Evolutionary conservation across 2,329 filamentous ascomycete genomes (phyloP).

Genomic region (Fusarium pininemorale): DNA sequence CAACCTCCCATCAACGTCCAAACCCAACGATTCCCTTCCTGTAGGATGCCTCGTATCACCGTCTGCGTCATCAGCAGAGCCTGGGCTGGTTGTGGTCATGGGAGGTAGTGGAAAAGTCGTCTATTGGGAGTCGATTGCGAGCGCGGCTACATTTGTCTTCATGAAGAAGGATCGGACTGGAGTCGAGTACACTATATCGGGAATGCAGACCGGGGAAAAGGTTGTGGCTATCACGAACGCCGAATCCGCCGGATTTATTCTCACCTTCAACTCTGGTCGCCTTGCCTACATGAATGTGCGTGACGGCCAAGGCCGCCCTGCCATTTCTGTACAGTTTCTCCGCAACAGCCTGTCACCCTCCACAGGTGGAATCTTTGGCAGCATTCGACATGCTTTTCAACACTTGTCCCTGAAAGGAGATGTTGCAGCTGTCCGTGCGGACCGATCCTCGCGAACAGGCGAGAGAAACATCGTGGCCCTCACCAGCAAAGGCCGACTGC

Average conservation of each 20-base stretch:
- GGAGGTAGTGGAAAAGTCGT: slow-evolving; percentile 84
- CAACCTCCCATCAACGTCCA: slow-evolving; percentile 77
- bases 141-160: slow-evolving; percentile 83
- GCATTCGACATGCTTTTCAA: slow-evolving; percentile 79
- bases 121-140: slow-evolving; percentile 96
- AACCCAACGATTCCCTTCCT: slow-evolving; percentile 76
- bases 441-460: slow-evolving; percentile 75
- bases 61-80: slow-evolving; percentile 79
- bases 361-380: slow-evolving; percentile 78
- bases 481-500: slow-evolving; percentile 79
- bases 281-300: slow-evolving; percentile 86
- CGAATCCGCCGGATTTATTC: slow-evolving; percentile 85
- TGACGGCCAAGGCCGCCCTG: slow-evolving; percentile 86
- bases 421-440: slow-evolving; percentile 81
- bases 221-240: slow-evolving; percentile 82
- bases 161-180: slow-evolving; percentile 84
- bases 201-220: slow-evolving; percentile 80
- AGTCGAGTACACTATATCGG: slow-evolving; percentile 77
- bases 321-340: slow-evolving; percentile 81
- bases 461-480: slow-evolving; percentile 86
- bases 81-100: slow-evolving; percentile 87
- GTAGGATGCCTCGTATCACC: slow-evolving; percentile 84
- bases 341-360: slow-evolving; percentile 66
- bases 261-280: slow-evolving; percentile 85
- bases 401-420: slow-evolving; percentile 77